Percentiles rank a stretch among this genome's conserved stretches.
Conservation (phyloP, 2,329 filamentous ascomycete species). For the Orbilia quercus region DNA sequence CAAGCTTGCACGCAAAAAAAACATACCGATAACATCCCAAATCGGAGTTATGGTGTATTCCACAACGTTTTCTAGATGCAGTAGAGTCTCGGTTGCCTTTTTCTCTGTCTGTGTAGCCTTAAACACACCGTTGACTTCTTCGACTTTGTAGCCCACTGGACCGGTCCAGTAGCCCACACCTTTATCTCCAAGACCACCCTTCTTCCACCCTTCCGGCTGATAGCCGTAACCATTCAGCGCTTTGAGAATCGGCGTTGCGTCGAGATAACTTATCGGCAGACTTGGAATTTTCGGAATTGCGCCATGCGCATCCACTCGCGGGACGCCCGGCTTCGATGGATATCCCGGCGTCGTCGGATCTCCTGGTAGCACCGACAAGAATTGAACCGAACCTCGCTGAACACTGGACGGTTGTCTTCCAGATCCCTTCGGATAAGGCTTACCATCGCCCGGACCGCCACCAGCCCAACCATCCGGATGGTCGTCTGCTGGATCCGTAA, state of each 20-base stretch:
- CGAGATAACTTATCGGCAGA: conserved; percentile 85
- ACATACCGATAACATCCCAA: conserved; percentile 48
- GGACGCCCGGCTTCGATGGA: conserved; percentile 76
- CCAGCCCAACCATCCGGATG: conserved; percentile 51
- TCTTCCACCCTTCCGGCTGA: conserved; percentile 83
- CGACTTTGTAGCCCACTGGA: conserved; percentile 74
- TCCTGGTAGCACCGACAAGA: conserved; percentile 84
- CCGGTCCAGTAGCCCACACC: conserved; percentile 79
- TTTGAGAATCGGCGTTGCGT: conserved; percentile 81
- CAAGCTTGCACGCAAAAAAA: not conserved
- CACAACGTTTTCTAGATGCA: conserved; percentile 42
- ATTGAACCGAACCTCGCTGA: conserved; percentile 81
- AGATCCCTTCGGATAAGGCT: conserved; percentile 78
- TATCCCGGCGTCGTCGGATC: conserved; percentile 91
- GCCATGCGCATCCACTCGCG: conserved; percentile 67
- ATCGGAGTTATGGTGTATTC: conserved; percentile 36
- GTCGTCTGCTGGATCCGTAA: conserved; percentile 82
- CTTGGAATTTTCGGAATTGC: conserved; percentile 80
- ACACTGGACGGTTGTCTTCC: conserved; percentile 85
- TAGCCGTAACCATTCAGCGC: conserved; percentile 76
- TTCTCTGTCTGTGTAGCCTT: conserved; percentile 80
- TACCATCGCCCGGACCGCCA: conserved; percentile 79
- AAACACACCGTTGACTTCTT: conserved; percentile 80
- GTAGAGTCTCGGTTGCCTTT: conserved; percentile 76
- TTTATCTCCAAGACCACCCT: conserved; percentile 75